These are phyloP conservation scores for Chrysanthemum lavandulifolium DNA, from an alignment of 129 eudicot genomes.

Conservation along the genomic window DNA sequence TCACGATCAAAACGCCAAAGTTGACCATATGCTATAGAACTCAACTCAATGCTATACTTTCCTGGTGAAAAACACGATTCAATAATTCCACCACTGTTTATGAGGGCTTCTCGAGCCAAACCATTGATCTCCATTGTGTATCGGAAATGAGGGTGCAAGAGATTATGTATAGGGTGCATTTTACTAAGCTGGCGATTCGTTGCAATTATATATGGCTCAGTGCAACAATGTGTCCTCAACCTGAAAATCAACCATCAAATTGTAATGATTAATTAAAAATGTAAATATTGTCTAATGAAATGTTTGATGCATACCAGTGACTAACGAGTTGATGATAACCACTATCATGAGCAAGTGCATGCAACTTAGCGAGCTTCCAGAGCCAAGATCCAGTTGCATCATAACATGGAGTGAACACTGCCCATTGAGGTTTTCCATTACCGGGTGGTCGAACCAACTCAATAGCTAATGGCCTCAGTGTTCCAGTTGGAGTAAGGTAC, in stretches of 20 bases:
- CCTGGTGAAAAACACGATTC: neutral
- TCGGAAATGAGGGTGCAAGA: neutral
- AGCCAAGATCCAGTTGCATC: constrained; percentile 72
- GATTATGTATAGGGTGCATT: neutral
- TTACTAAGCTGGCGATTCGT: neutral
- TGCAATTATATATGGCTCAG: neutral
- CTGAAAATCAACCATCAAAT: constrained; percentile 23
- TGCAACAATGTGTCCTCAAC: constrained; percentile 31
- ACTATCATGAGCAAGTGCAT: constrained; percentile 81
- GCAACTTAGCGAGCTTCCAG: constrained; percentile 84
- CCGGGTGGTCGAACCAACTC: constrained; percentile 61
- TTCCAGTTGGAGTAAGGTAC: constrained; percentile 48
- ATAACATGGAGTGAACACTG: constrained; percentile 42
- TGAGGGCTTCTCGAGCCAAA: neutral
- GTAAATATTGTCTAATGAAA: neutral
- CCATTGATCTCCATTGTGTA: neutral
- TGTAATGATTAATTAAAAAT: neutral
- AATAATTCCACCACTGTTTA: neutral
- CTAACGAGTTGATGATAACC: constrained; percentile 77
- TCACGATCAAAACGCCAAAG: constrained; percentile 67
- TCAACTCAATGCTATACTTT: constrained; percentile 42
- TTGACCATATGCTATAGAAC: constrained; percentile 55
- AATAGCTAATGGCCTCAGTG: constrained; percentile 60
- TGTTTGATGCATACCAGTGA: constrained; percentile 37
- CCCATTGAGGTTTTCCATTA: constrained; percentile 60